These are phyloP conservation scores for Dryas drummondii DNA, from an alignment of 306 rosid species.

Conservation along the genomic window DNA sequence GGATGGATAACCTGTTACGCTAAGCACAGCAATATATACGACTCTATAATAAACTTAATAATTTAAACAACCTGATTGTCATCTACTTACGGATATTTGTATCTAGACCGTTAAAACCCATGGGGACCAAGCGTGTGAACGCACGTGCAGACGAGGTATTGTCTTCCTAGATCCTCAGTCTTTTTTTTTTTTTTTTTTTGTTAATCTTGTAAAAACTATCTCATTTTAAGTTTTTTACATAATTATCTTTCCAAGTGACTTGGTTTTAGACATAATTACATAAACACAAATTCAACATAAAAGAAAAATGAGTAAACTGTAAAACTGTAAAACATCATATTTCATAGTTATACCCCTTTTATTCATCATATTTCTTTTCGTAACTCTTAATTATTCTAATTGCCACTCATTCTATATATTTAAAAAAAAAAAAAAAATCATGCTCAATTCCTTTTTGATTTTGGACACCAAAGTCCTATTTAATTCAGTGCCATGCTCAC, in stretches of 20 bases:
- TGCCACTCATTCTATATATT: neutral
- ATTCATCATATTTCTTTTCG: neutral
- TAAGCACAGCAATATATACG: slow-evolving; percentile 9
- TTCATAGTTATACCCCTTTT: neutral
- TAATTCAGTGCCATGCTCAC: too few species aligned
- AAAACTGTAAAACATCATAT: neutral
- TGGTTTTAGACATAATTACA: too few species aligned
- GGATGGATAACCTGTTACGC: neutral
- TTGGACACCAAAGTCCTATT: neutral
- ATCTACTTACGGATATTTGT: neutral
- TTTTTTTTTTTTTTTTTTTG: too few species aligned
- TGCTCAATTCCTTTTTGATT: neutral
- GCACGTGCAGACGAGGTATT: neutral
- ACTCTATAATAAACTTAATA: neutral
- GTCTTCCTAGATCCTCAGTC: too few species aligned
- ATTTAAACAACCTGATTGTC: neutral
- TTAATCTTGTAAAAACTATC: too few species aligned
- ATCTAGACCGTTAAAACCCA: slow-evolving; percentile 16
- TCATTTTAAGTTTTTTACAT: too few species aligned
- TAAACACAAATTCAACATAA: too few species aligned
- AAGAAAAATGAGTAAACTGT: neutral
- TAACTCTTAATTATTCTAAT: neutral
- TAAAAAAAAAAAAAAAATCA: neutral
- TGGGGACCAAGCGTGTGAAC: neutral
- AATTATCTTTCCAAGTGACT: too few species aligned